Base-by-base conservation (phyloP, 1,284 basidiomycete genomes). In the Trametes polyzona region DNA sequence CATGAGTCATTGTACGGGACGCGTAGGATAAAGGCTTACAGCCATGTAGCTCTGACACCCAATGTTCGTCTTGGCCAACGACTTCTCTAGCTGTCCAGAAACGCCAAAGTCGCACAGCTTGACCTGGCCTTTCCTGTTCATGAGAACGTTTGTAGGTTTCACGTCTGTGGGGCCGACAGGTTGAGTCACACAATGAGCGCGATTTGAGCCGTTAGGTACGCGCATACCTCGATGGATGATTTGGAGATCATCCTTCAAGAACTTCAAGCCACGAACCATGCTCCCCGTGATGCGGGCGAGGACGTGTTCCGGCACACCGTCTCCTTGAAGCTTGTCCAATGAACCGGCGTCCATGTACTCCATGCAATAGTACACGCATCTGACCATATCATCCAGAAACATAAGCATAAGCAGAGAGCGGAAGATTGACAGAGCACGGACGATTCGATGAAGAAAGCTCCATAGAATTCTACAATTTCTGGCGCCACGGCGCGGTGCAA, bases 11-110 rank as follows among this genome's bases (percentile, higher is more conserved):
- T 19, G 14, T 10, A 23, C 44, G n/a, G n/a, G n/a, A 16, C n/a
- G 10, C 9, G 14, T 8, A 4, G 3, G 12, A 26, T 42, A 43
- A 4, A 40, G 30, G 51, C 33, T 71, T 73, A 93, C 92, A 44
- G 96, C 96, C 96, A 99, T 99, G 76, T 99, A 99, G 61, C 88
- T 92, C 74, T 99, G 97, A 73, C 97, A 99, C 3, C 97, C 96
- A 41, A 99, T 98, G 69, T 98, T 98, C 14, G 96, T 99, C 78
- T 97, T 98, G 23, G 97, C 96, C 19, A 99, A 79, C 57, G 90
- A 93, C 73, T 96, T 95, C 73, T 99, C 96, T 36, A 99, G 82
- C 72, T 99, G 96, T 3, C 96, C 96, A 3, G 95, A 98, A 0
- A 99, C 96, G 24, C 96, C 97, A 73, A 99, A 99, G 73, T 99